Base-by-base conservation (phyloP, 192 early-diverging fungal species). In the Coemansia sp. region DNA sequence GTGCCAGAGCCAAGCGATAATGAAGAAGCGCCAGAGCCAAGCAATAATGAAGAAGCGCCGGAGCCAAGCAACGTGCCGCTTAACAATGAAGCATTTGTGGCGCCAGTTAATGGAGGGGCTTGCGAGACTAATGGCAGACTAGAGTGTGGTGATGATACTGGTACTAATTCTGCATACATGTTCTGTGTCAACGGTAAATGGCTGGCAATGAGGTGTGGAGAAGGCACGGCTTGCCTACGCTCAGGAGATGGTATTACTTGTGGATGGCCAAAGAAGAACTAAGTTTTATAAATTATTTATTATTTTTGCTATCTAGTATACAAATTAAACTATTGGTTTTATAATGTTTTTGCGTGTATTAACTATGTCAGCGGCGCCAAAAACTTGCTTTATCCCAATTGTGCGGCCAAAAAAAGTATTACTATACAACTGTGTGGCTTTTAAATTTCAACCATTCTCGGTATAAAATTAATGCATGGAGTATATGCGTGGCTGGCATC, bases 171-270 rank as follows among this genome's bases (percentile, higher is more conserved):
- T n/a, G 41, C 44, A 2, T 71, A 71, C 47, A 36, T 49, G 46
- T 24, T 71, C 24, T 71, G 69, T 18, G 33, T 49, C 3, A 40
- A 71, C 18, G n/a, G 22, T 7, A 51, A 62, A 15, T 71, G 69
- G 69, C 3, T 71, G 13, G 20, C 36, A n/a, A 34, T 52, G 43
- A 22, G 12, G 2, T 71, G 69, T 47, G 69, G 69, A 15, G 57
- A 15, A 3, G 57, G 57, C 57, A 60, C 57, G 27, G 31, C 57
- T 34, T 60, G 57, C 31, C 29, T 60, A 15, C 57, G 57, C 31
- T 18, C 33, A 18, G 57, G 31, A 6, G 57, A 24, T 18, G 20
- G 57, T 18, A 3, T 60, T 18, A 60, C 57, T 33, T 60, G 57
- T 34, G 57, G 57, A 18, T 60, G 57, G 57, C 31, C 57, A 18